These are phyloP conservation scores for Croton setiger DNA, from an alignment of 441 rosid species.

Conservation along the genomic window DNA sequence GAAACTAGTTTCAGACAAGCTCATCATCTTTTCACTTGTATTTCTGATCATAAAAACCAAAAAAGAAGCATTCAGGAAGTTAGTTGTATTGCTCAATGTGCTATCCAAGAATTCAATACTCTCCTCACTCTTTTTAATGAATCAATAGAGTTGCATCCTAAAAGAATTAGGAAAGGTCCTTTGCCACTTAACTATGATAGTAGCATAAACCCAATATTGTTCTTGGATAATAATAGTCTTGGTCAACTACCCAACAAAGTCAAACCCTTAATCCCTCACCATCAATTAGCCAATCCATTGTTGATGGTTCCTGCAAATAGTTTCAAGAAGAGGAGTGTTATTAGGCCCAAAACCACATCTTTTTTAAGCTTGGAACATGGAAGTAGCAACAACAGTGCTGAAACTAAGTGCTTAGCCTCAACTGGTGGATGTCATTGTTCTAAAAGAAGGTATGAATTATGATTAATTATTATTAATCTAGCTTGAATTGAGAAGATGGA, in stretches of 20 bases:
- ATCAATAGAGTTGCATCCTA: conserved; percentile 13
- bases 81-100: conserved; percentile 23
- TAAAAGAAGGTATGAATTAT: conserved; percentile 24
- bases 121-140: conserved; percentile 31
- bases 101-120: conserved; percentile 25
- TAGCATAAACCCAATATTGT: conserved; percentile 23
- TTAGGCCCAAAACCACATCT: conserved; percentile 5
- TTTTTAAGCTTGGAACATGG: conserved; percentile 5
- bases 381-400: conserved; percentile 10
- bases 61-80: conserved; percentile 29
- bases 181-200: conserved; percentile 17
- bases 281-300: conserved; percentile 3
- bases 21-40: conserved; percentile 21
- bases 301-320: conserved; percentile 14
- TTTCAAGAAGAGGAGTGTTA: conserved; percentile 8
- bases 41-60: conserved; percentile 25
- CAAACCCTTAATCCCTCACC: conserved; percentile 14
- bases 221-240: conserved; percentile 29
- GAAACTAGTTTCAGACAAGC: conserved; percentile 31
- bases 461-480: too few relatives aligned
- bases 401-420: conserved; percentile 20
- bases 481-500: not conserved
- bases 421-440: conserved; percentile 34
- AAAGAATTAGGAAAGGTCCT: conserved; percentile 36
- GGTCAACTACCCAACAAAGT: not conserved